Evolutionary conservation across 176 grass and related monocot genomes (phyloP).

Genomic region (Oryza officinalis): DNA sequence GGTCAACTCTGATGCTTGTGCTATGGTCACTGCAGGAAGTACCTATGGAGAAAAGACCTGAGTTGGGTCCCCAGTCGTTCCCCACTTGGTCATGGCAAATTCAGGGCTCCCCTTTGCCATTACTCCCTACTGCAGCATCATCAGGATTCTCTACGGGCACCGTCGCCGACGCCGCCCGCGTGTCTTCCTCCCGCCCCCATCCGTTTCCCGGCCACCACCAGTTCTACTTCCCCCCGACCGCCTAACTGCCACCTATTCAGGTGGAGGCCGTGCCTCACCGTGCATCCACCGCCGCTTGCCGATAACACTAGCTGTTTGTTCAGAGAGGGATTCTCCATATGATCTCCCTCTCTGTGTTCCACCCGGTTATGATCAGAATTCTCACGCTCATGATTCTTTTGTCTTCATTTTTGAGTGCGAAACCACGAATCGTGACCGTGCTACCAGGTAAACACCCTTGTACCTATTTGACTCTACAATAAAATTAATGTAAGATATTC

Average conservation of each 20-base stretch:
- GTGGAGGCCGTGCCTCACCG: background rate
- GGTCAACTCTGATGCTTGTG: conserved; percentile 3
- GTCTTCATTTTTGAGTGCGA: conserved; percentile 24
- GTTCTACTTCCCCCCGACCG: conserved; percentile 27
- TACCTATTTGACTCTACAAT: background rate
- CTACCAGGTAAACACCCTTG: background rate
- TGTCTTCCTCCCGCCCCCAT: background rate
- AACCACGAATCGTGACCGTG: background rate
- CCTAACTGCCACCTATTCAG: conserved; percentile 6
- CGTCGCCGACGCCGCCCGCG: background rate
- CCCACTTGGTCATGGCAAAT: conserved; percentile 59
- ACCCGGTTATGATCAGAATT: conserved; percentile 32
- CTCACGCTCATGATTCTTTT: conserved; percentile 8
- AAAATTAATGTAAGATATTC: conserved; percentile 26
- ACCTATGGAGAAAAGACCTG: conserved; percentile 39
- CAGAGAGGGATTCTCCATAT: background rate
- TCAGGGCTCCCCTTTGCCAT: conserved; percentile 47
- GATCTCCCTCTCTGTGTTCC: background rate
- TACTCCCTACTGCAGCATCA: conserved; percentile 89
- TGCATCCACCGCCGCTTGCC: background rate
- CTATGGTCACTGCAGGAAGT: conserved; percentile 48
- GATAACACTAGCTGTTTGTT: background rate
- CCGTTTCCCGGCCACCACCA: background rate
- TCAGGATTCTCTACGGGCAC: conserved; percentile 82
- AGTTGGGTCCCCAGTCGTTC: conserved; percentile 34